Evolutionary conservation across 2,329 filamentous ascomycete species (phyloP).

Genomic region (Scedosporium apiospermum): DNA sequence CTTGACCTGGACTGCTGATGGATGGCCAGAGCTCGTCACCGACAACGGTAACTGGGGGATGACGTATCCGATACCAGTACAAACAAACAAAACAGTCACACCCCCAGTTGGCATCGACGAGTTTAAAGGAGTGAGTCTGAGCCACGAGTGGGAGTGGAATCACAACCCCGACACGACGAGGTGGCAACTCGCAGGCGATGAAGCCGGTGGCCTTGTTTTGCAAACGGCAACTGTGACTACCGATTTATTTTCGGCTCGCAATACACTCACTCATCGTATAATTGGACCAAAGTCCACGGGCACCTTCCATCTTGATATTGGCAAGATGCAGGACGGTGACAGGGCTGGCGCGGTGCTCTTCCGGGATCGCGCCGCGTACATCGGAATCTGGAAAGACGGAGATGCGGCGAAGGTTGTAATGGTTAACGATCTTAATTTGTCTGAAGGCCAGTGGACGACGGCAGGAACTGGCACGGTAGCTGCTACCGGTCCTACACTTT

Average conservation of each 20-base stretch:
- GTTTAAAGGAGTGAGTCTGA: conserved; percentile 21
- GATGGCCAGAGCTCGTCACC: conserved; percentile 34
- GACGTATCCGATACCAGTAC: conserved; percentile 26
- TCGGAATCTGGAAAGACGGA: conserved; percentile 33
- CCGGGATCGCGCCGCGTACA: conserved; percentile 41
- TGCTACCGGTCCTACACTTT: conserved; percentile 8
- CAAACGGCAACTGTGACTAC: conserved; percentile 38
- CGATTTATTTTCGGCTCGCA: conserved; percentile 35
- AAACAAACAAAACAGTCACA: conserved; percentile 12
- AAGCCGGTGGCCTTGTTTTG: conserved; percentile 24
- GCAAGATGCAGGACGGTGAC: conserved; percentile 39
- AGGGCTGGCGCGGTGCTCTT: conserved; percentile 39
- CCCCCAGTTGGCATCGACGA: conserved; percentile 25
- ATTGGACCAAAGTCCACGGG: conserved; percentile 33
- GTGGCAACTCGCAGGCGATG: conserved; percentile 27
- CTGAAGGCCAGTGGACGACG: conserved; percentile 20
- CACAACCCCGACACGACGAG: conserved; percentile 45
- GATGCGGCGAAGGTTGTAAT: conserved; percentile 18
- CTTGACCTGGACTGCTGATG: conserved; percentile 36
- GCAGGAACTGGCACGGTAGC: conserved; percentile 18
- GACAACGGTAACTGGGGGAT: conserved; percentile 34
- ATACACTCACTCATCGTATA: conserved; percentile 36
- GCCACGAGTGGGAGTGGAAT: conserved; percentile 48
- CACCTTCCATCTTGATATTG: conserved; percentile 39
- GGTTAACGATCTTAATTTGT: conserved; percentile 19